Percentiles rank a stretch among this genome's conserved stretches.
Conservation (phyloP, 768 basidiomycete species). For the Royoungia palumana region DNA sequence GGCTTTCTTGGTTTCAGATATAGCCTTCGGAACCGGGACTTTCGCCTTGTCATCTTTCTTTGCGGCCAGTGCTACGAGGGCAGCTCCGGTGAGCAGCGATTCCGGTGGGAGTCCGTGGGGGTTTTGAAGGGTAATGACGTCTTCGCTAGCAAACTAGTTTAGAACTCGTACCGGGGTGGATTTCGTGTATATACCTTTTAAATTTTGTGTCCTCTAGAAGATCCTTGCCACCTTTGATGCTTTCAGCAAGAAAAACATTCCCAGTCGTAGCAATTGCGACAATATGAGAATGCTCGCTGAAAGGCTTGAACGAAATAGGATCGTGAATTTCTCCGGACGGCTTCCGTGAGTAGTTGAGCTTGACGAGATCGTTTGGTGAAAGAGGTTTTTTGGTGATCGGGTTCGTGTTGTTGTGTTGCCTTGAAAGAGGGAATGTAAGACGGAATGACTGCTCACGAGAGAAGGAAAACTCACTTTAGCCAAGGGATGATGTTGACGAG, state of each 20-base stretch:
- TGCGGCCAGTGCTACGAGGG: slow-evolving; percentile 28
- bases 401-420: slow-evolving; percentile 78
- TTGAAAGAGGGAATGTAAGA: slow-evolving; percentile 29
- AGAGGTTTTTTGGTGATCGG: slow-evolving; percentile 74
- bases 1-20: slow-evolving; percentile 45
- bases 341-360: slow-evolving; percentile 81
- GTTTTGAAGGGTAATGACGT: slow-evolving; percentile 93
- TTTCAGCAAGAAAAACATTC: slow-evolving; percentile 92
- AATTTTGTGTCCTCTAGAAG: slow-evolving; percentile 82
- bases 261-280: slow-evolving; percentile 87
- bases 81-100: slow-evolving; percentile 39
- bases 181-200: slow-evolving; percentile 58
- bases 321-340: slow-evolving; percentile 87
- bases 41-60: slow-evolving; percentile 34
- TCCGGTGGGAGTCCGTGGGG: slow-evolving; percentile 71
- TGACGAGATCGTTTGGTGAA: slow-evolving; percentile 69
- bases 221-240: slow-evolving; percentile 81
- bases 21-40: slow-evolving; percentile 28
- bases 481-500: slow-evolving; percentile 91
- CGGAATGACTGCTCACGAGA: slow-evolving; percentile 2
- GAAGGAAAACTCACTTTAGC: slow-evolving; percentile 64
- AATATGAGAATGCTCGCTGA: slow-evolving; percentile 94
- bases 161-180: not conserved
- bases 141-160: slow-evolving; percentile 48
- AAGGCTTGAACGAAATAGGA: slow-evolving; percentile 96